Percentiles rank a stretch among this genome's conserved stretches.
Evolutionary conservation across 805 yeast genomes (phyloP).

Genomic region (Myxozyma vanderwaltii): DNA sequence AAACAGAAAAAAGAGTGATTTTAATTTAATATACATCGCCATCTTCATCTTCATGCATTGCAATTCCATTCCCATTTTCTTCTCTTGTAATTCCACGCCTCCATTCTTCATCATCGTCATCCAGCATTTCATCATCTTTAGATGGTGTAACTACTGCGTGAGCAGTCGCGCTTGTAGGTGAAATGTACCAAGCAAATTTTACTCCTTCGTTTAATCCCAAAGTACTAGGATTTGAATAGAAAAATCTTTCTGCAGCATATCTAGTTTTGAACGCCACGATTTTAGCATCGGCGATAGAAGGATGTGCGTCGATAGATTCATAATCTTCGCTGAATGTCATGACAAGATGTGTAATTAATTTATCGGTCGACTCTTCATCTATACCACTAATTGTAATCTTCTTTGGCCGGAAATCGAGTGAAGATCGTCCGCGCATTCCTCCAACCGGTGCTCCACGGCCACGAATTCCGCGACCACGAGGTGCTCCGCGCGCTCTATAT

Average conservation of each 20-base stretch:
- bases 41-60: conserved; percentile 24
- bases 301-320: conserved; percentile 33
- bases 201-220: not conserved
- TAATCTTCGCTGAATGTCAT: conserved; percentile 41
- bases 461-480: conserved; percentile 33
- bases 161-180: conserved; percentile 3
- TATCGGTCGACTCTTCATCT: conserved; percentile 12
- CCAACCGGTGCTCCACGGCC: conserved; percentile 20
- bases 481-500: conserved; percentile 34
- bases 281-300: conserved; percentile 12
- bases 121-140: conserved; percentile 13
- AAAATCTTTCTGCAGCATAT: conserved; percentile 43
- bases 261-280: conserved; percentile 44
- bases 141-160: not conserved
- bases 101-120: conserved; percentile 13
- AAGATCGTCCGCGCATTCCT: conserved; percentile 34
- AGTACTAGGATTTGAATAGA: conserved; percentile 12
- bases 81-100: conserved; percentile 5
- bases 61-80: conserved; percentile 17
- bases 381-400: conserved; percentile 42
- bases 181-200: conserved; percentile 18
- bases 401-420: conserved; percentile 46
- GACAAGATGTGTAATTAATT: not conserved
- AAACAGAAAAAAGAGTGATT: too few species aligned
- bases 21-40: conserved; percentile 24